phyloP scores from a whole-genome alignment of 306 rosid genomes.

The Cyclanthera cordifolia region DNA sequence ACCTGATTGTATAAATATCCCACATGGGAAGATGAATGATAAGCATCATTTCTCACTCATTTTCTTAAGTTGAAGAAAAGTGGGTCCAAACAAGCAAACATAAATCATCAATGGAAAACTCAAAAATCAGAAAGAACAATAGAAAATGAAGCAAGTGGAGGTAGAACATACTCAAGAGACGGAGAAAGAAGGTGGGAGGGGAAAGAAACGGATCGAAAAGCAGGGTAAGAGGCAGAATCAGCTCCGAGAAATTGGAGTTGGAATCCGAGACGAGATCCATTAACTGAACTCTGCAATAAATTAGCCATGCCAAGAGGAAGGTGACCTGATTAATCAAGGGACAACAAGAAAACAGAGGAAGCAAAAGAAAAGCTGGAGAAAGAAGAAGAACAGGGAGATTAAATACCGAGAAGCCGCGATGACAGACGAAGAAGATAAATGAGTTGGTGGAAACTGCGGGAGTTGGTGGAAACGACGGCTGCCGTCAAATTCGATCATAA shows the following conservation, averaged over 20 bases:
- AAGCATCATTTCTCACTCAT: too few species aligned
- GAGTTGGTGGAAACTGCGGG: background rate
- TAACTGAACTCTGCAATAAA: slow-evolving; percentile 20
- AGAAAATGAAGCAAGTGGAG: background rate
- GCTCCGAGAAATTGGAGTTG: slow-evolving; percentile 10
- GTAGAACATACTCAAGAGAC: slow-evolving; percentile 27
- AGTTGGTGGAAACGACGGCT: slow-evolving; percentile 2
- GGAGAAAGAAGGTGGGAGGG: slow-evolving; percentile 18
- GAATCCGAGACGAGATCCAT: slow-evolving; percentile 9
- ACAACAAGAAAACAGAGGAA: background rate
- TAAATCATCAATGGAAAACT: background rate
- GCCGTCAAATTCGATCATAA: background rate
- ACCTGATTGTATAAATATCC: too few species aligned
- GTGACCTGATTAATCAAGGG: background rate
- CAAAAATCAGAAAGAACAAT: background rate
- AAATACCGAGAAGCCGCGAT: background rate
- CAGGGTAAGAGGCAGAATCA: slow-evolving; percentile 9
- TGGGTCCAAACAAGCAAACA: background rate
- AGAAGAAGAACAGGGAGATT: background rate
- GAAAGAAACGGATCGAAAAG: slow-evolving; percentile 29
- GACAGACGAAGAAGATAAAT: too few species aligned
- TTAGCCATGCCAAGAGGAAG: slow-evolving; percentile 24
- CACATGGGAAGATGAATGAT: too few species aligned
- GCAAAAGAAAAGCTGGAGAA: background rate
- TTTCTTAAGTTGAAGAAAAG: too few species aligned